Evolutionary conservation across 495 filamentous ascomycete species (phyloP), one percentile per base, ranked within the genome.

Genomic region (Talaromyces nanjingensis): DNA sequence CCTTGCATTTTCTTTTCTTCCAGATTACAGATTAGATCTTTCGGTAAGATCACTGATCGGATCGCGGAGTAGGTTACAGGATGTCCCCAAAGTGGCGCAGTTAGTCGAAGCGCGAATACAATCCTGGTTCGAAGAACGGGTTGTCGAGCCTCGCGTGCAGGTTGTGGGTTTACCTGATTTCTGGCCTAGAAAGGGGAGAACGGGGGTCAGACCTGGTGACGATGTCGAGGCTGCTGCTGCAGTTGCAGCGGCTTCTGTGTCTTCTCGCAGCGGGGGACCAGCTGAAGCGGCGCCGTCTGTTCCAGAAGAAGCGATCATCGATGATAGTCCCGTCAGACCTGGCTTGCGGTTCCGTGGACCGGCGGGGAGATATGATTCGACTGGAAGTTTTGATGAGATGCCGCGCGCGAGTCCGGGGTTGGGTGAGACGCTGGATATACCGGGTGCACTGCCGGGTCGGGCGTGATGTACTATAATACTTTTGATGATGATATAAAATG

Each of bases 81-180:
- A 98, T 76, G 91, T 98, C 12, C 94, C 94, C 11, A 98, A 98
- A 73, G 96, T 98, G 58, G 96, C 96, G 0, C 92, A 97, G 71
- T 82, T 98, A 3, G 88, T 98, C 45, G 94, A 98, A 74, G 87
- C 87, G 5, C 84, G 93, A 7, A 82, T 98, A 6, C 94, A 98
- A 71, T 86, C 89, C 27, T 98, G 94, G 94, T 97, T 98, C 67
- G 94, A 98, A 72, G 94, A 98, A 70, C 86, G 94, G 33, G 91
- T 90, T 62, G 94, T 98, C 2, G 94, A 98, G 76, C 94, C 94
- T 9, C 83, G 92, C 25, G 96, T 98, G 65, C 94, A 98, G 71
- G 91, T 98, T 61, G 93, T 98, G 42, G 91, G 90, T 7, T 77
- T 98, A 27, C 94, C 94, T 6, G 94, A 91, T 71, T 76, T 98